phyloP scores from a whole-genome alignment of 768 basidiomycete species.

The Obba rivulosa region DNA sequence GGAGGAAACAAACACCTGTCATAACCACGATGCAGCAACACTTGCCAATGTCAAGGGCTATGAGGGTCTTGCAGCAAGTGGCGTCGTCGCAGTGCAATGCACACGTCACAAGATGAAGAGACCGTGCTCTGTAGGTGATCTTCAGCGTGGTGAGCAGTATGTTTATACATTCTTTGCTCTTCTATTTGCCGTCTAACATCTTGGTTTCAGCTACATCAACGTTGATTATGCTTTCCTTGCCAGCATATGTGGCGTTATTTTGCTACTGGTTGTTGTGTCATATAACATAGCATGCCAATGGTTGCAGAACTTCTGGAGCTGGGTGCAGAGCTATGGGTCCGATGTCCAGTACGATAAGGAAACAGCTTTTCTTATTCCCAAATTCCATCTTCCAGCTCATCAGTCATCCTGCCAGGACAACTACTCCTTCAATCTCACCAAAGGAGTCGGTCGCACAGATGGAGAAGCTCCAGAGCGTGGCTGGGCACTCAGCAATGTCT shows the following conservation, averaged over 20 bases:
- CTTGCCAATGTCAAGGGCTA: slow-evolving; percentile 7
- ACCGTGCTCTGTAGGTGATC: slow-evolving; percentile 18
- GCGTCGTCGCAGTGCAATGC: slow-evolving; percentile 12
- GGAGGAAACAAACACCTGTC: slow-evolving; percentile 18
- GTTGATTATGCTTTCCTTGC: slow-evolving; percentile 17
- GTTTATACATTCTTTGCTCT: not conserved
- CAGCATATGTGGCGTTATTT: not conserved
- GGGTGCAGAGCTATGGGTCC: not conserved
- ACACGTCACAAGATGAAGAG: slow-evolving; percentile 18
- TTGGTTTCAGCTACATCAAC: slow-evolving; percentile 14
- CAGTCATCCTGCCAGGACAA: slow-evolving; percentile 20
- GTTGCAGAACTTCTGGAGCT: slow-evolving; percentile 6
- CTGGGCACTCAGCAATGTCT: slow-evolving; percentile 31
- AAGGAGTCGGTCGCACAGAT: slow-evolving; percentile 26
- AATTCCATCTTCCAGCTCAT: slow-evolving; percentile 35
- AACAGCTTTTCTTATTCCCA: slow-evolving; percentile 24
- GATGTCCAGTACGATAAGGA: not conserved
- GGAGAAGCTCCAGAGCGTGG: slow-evolving; percentile 32
- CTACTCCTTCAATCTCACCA: slow-evolving; percentile 27
- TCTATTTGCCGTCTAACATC: not conserved
- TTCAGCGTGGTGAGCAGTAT: slow-evolving; percentile 23
- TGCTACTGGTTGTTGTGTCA: slow-evolving; percentile 2
- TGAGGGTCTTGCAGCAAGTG: slow-evolving; percentile 6
- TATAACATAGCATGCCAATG: slow-evolving; percentile 24
- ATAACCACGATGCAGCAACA: slow-evolving; percentile 11